Evolutionary conservation across 202 grass and related monocot genomes (phyloP).

Genomic region (Carex sylvatica): DNA sequence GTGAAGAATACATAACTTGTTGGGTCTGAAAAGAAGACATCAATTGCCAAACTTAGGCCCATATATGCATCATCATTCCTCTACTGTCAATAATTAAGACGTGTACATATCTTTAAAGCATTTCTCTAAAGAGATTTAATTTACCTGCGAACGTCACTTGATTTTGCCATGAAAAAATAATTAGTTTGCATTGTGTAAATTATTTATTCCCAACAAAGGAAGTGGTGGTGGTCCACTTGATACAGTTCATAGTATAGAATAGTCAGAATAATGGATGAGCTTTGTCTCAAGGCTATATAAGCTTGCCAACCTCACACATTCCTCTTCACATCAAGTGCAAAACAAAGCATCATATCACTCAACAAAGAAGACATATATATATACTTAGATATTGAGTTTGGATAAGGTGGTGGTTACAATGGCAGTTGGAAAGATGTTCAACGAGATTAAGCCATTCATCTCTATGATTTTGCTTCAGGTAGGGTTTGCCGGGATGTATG

Average conservation of each 20-base stretch:
- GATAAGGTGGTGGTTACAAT: conserved; percentile 28
- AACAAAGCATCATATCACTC: conserved; percentile 15
- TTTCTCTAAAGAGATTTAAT: conserved; percentile 23
- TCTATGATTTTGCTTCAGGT: conserved; percentile 84
- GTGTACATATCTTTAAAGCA: conserved; percentile 24
- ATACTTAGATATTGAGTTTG: conserved; percentile 10
- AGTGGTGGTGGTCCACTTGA: conserved; percentile 13
- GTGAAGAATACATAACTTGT: neutral
- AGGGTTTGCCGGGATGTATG: conserved; percentile 82
- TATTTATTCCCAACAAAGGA: conserved; percentile 11
- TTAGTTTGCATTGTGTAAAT: neutral
- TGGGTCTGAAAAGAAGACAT: conserved; percentile 14
- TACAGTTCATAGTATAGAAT: conserved; percentile 12
- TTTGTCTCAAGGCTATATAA: conserved; percentile 38
- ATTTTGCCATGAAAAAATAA: conserved; percentile 11
- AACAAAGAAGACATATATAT: conserved; percentile 1
- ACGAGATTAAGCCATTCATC: conserved; percentile 74
- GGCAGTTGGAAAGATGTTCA: conserved; percentile 40
- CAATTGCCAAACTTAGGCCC: conserved; percentile 21
- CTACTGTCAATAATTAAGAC: conserved; percentile 9
- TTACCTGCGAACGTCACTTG: conserved; percentile 24
- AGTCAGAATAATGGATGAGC: conserved; percentile 6
- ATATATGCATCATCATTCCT: conserved; percentile 16
- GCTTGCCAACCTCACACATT: conserved; percentile 26
- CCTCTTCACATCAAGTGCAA: conserved; percentile 27